Percentiles rank a stretch among this genome's conserved stretches.
These are phyloP conservation scores for Alternaria solani DNA, from an alignment of 2,329 filamentous ascomycete species.

Conservation along the genomic window DNA sequence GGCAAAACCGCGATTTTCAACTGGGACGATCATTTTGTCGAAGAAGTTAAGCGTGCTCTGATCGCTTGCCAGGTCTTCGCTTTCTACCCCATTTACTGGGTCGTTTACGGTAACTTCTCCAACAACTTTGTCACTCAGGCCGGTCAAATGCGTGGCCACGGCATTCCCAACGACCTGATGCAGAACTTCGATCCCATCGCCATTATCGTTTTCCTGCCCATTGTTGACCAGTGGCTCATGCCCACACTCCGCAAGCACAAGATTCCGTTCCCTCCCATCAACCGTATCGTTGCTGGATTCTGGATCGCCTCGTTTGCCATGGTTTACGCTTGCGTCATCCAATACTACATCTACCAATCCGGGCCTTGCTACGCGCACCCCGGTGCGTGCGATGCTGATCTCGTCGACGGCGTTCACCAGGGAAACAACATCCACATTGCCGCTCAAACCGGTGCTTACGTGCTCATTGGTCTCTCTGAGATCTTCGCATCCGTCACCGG, in stretches of 20 bases:
- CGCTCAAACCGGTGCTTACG: constrained; percentile 57
- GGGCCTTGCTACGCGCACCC: constrained; percentile 62
- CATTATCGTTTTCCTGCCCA: constrained; percentile 58
- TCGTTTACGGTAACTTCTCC: constrained; percentile 53
- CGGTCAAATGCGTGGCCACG: constrained; percentile 55
- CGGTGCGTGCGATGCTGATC: constrained; percentile 39
- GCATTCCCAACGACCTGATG: constrained; percentile 59
- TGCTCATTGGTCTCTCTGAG: constrained; percentile 58
- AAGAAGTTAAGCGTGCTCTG: constrained; percentile 73
- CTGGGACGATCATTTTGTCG: constrained; percentile 76
- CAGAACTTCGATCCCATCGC: constrained; percentile 58
- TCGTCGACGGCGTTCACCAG: constrained; percentile 40
- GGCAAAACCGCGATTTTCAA: constrained; percentile 55
- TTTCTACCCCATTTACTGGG: constrained; percentile 59
- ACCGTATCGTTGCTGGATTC: constrained; percentile 62
- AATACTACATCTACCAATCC: constrained; percentile 64
- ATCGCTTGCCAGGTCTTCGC: constrained; percentile 73
- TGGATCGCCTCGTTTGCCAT: constrained; percentile 62
- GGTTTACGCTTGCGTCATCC: constrained; percentile 65
- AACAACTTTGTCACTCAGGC: constrained; percentile 58
- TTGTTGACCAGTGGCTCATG: constrained; percentile 55
- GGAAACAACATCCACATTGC: constrained; percentile 56
- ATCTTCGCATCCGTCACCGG: constrained; percentile 59
- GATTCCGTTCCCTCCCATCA: constrained; percentile 60
- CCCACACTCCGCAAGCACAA: constrained; percentile 52